Evolutionary conservation across 31 red algal genomes (phyloP).

Genomic region (Endocladia muricata): DNA sequence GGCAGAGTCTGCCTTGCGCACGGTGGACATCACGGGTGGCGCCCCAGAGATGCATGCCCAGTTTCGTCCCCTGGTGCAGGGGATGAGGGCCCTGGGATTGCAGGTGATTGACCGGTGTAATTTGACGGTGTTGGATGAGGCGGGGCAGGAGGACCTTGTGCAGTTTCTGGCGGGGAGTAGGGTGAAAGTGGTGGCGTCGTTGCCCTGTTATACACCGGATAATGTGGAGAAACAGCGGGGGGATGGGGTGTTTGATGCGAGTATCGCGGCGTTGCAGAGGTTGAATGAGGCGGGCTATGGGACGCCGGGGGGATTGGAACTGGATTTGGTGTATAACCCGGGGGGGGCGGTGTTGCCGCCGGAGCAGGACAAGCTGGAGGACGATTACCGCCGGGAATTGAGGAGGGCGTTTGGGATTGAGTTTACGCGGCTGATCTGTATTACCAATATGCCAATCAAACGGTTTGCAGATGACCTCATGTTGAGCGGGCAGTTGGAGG

Average conservation of each 20-base stretch:
- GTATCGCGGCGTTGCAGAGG: slow-evolving; percentile 72
- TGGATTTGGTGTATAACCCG: slow-evolving; percentile 98
- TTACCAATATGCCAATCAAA: slow-evolving; percentile 98
- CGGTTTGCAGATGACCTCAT: slow-evolving; percentile 85
- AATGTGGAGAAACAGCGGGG: slow-evolving; percentile 93
- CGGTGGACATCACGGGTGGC: slow-evolving; percentile 93
- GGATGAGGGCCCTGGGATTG: slow-evolving; percentile 39
- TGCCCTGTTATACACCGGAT: slow-evolving; percentile 87
- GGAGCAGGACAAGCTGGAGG: slow-evolving; percentile 70
- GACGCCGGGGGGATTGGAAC: slow-evolving; percentile 21
- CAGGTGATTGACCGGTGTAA: slow-evolving; percentile 89
- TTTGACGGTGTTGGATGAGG: slow-evolving; percentile 66
- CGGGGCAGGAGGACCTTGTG: slow-evolving; percentile 64
- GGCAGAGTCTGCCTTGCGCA: slow-evolving; percentile 22
- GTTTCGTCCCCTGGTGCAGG: slow-evolving; percentile 73
- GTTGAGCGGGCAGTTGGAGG: slow-evolving; percentile 30
- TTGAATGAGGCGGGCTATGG: slow-evolving; percentile 86
- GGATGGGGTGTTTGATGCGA: slow-evolving; percentile 78
- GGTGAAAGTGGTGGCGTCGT: slow-evolving; percentile 82
- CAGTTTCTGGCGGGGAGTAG: slow-evolving; percentile 68
- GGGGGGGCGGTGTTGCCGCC: slow-evolving; percentile 71
- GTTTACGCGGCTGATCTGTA: slow-evolving; percentile 80
- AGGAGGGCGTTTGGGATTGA: slow-evolving; percentile 74
- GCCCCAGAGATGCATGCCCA: slow-evolving; percentile 91
- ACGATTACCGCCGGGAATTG: slow-evolving; percentile 72